Evolutionary conservation across 1,284 basidiomycete species (phyloP).

Genomic region (Dichomitus squalens): DNA sequence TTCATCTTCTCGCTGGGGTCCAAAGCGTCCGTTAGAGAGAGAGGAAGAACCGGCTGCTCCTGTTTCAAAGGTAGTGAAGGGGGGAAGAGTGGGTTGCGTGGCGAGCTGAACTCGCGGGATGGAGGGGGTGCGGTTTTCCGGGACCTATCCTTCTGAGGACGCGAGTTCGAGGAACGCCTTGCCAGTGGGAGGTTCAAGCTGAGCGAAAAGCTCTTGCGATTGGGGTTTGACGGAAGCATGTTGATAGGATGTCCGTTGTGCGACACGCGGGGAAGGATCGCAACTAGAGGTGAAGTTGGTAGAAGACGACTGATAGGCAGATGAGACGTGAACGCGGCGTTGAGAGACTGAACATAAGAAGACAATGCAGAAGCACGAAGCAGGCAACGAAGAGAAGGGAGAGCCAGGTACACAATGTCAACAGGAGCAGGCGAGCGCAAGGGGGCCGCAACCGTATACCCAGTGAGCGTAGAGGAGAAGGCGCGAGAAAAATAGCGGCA

Average conservation of each 20-base stretch:
- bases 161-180: slow-evolving; percentile 10
- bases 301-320: slow-evolving; percentile 17
- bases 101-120: slow-evolving; percentile 11
- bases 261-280: not conserved
- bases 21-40: slow-evolving; percentile 35
- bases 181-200: slow-evolving; percentile 18
- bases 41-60: slow-evolving; percentile 31
- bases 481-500: not conserved
- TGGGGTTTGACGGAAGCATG: slow-evolving; percentile 19
- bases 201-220: slow-evolving; percentile 23
- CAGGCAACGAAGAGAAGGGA: not conserved
- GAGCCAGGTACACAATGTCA: not conserved
- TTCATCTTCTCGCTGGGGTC: slow-evolving; percentile 39
- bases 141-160: slow-evolving; percentile 3
- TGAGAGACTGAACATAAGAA: slow-evolving; percentile 11
- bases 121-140: slow-evolving; percentile 9
- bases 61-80: slow-evolving; percentile 18
- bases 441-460: not conserved
- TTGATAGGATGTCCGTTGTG: not conserved
- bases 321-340: slow-evolving; percentile 9
- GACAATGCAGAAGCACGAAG: not conserved
- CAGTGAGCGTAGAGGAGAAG: slow-evolving; percentile 6
- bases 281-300: slow-evolving; percentile 4
- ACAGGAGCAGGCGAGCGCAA: not conserved
- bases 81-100: slow-evolving; percentile 13